Percentiles rank a stretch among this genome's conserved stretches.
phyloP scores from a whole-genome alignment of 139 green algal species.

The Tetradesmus lagerheimii region DNA sequence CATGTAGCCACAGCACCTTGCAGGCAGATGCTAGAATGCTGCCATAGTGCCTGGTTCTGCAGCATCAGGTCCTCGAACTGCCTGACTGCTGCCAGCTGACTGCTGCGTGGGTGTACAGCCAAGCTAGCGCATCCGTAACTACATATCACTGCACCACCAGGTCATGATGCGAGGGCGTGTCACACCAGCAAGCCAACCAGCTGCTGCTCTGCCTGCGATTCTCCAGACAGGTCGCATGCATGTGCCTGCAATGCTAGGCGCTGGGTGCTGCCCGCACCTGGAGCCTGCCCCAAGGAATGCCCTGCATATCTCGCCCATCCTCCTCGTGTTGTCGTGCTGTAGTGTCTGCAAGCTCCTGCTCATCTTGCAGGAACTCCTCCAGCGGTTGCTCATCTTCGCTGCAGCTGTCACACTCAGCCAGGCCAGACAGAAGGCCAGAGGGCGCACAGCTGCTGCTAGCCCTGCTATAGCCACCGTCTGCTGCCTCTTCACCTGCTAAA shows the following conservation, averaged over 20 bases:
- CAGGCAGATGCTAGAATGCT: too few species aligned
- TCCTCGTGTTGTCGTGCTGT: constrained; percentile 49
- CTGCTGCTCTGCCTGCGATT: background rate
- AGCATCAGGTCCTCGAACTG: background rate
- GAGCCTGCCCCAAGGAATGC: constrained; percentile 90
- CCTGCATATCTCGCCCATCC: constrained; percentile 61
- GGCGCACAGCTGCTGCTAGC: constrained; percentile 14
- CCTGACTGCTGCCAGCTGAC: background rate
- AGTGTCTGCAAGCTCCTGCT: constrained; percentile 50
- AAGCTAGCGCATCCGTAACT: too few species aligned
- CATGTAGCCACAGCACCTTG: too few species aligned
- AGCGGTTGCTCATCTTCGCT: constrained; percentile 15
- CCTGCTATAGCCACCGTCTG: constrained; percentile 20
- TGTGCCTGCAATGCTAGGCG: background rate
- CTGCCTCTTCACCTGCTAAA: background rate
- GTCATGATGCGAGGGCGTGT: too few species aligned
- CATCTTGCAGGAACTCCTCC: constrained; percentile 38
- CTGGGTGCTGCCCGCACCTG: constrained; percentile 57
- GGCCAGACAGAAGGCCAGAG: background rate
- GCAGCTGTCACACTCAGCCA: constrained; percentile 13
- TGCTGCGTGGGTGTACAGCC: background rate
- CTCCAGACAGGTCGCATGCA: background rate
- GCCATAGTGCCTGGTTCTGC: too few species aligned
- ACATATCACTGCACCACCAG: too few species aligned
- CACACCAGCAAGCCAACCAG: too few species aligned